Conservation (phyloP, 352 stramenopile genomes). For the Globisporangium rhizosaccharum region DNA sequence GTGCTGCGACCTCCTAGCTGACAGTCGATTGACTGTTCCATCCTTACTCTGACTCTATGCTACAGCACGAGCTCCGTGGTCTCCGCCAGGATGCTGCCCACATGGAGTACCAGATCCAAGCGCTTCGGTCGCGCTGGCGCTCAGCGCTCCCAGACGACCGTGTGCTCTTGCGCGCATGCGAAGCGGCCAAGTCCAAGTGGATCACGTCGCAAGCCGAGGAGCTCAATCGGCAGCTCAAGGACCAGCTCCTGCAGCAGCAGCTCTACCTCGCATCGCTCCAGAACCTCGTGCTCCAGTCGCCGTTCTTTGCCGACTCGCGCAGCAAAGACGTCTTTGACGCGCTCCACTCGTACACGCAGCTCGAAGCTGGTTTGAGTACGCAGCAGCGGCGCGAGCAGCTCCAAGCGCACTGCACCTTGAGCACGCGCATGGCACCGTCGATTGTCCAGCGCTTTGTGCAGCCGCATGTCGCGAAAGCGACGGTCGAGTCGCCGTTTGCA, state of each 20-base stretch:
- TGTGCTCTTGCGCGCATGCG: constrained; percentile 32
- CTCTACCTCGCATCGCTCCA: constrained; percentile 59
- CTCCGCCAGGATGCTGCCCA: constrained; percentile 37
- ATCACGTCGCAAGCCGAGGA: constrained; percentile 37
- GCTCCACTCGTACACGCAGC: constrained; percentile 31
- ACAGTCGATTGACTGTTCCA: background rate
- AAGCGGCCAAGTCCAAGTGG: constrained; percentile 52
- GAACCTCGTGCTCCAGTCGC: constrained; percentile 43
- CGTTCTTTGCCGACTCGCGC: constrained; percentile 32
- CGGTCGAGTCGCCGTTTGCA: constrained; percentile 33
- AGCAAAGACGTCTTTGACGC: constrained; percentile 53
- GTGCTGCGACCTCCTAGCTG: background rate
- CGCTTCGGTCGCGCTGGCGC: constrained; percentile 41
- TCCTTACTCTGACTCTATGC: background rate
- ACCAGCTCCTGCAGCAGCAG: constrained; percentile 59
- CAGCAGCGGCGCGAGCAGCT: constrained; percentile 29
- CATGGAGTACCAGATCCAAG: constrained; percentile 35
- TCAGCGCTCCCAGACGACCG: constrained; percentile 23
- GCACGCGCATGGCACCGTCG: constrained; percentile 26
- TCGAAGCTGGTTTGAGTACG: constrained; percentile 12
- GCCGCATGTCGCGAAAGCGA: constrained; percentile 24
- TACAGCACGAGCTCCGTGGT: constrained; percentile 42
- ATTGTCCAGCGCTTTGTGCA: constrained; percentile 33
- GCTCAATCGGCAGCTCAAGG: constrained; percentile 44
- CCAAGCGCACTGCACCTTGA: constrained; percentile 26